Percentiles rank a stretch among this genome's conserved stretches.
Evolutionary conservation across 2,329 filamentous ascomycete genomes (phyloP).

Genomic region (Aureobasidium sp.): DNA sequence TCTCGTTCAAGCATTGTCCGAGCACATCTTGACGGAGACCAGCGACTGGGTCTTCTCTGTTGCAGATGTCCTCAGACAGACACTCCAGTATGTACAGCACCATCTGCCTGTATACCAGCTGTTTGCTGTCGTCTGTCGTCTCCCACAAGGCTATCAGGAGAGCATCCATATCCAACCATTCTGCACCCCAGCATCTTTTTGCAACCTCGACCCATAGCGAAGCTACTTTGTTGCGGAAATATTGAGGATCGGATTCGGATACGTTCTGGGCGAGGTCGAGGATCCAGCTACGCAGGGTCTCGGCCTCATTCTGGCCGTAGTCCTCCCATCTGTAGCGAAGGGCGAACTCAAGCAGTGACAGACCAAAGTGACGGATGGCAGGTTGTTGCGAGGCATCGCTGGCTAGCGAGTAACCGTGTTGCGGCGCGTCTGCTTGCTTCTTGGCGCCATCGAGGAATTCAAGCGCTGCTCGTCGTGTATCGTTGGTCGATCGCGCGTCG

Average conservation of each 20-base stretch:
- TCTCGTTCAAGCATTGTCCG: constrained; percentile 84
- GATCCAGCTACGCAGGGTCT: constrained; percentile 65
- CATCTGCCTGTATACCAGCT: constrained; percentile 65
- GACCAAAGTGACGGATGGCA: constrained; percentile 84
- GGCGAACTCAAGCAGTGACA: constrained; percentile 83
- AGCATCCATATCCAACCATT: constrained; percentile 93
- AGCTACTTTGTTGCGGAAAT: constrained; percentile 85
- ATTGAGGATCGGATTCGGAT: constrained; percentile 64
- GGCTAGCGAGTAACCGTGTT: constrained; percentile 77
- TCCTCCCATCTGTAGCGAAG: constrained; percentile 78
- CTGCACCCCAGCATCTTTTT: constrained; percentile 80
- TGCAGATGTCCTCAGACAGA: constrained; percentile 89
- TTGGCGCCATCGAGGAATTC: constrained; percentile 82
- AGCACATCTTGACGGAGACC: constrained; percentile 74
- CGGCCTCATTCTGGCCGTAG: constrained; percentile 60
- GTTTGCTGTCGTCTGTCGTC: constrained; percentile 24
- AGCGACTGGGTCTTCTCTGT: constrained; percentile 78
- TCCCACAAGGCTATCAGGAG: constrained; percentile 74
- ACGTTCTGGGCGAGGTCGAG: constrained; percentile 68
- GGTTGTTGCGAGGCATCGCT: constrained; percentile 65
- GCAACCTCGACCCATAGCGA: constrained; percentile 92
- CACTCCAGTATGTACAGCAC: constrained; percentile 85
- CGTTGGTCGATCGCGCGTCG: constrained; percentile 70
- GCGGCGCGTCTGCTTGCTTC: constrained; percentile 66
- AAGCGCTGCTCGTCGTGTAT: constrained; percentile 73